Evolutionary conservation across 495 filamentous ascomycete genomes (phyloP).

Genomic region (Lindgomyces ingoldianus): DNA sequence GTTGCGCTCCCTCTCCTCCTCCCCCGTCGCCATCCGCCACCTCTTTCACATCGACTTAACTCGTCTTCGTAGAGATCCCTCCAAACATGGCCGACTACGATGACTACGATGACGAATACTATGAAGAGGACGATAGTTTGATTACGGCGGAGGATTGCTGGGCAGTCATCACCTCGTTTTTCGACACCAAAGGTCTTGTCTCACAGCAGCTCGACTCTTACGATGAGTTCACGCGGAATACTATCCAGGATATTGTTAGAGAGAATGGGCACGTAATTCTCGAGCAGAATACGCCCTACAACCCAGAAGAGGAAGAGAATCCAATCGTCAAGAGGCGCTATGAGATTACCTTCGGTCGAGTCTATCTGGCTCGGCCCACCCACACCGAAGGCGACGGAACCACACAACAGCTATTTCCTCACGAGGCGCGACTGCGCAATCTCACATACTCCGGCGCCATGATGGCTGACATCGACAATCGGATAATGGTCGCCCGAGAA

Average conservation of each 20-base stretch:
- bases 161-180: conserved; percentile 95
- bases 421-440: conserved; percentile 91
- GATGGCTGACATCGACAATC: conserved; percentile 80
- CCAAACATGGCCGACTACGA: conserved; percentile 34
- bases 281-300: conserved; percentile 78
- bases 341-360: conserved; percentile 85
- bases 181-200: conserved; percentile 90
- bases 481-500: conserved; percentile 78
- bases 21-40: too few relatives aligned
- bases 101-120: conserved; percentile 50
- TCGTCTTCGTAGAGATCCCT: neutral
- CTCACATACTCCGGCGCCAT: conserved; percentile 92
- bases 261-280: conserved; percentile 86
- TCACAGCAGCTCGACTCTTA: conserved; percentile 98
- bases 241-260: conserved; percentile 87
- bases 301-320: conserved; percentile 61
- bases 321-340: conserved; percentile 83
- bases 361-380: conserved; percentile 79
- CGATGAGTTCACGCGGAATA: conserved; percentile 90
- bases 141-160: conserved; percentile 95
- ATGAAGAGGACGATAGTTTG: conserved; percentile 67
- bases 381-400: conserved; percentile 90
- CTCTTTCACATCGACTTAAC: neutral
- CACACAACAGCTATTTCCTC: conserved; percentile 76
- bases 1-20: too few relatives aligned